Conservation (phyloP, 1,139 yeast genomes). For the Blastobotrys proliferans region DNA sequence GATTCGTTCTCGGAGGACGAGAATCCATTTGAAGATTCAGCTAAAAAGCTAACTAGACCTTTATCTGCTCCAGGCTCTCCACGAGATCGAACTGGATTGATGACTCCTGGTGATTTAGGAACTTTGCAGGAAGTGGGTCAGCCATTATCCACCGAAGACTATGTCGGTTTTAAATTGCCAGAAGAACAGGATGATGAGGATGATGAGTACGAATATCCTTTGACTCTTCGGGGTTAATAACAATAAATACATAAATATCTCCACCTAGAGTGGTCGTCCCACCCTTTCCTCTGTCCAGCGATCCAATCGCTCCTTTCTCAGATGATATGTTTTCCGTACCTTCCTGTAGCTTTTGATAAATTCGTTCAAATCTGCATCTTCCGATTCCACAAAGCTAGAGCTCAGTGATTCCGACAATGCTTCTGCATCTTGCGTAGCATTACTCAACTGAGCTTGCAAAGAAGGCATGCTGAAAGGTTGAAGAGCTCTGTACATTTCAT, state of each 20-base stretch:
- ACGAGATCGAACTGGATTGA: constrained; percentile 52
- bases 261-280: constrained; percentile 3
- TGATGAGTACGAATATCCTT: constrained; percentile 21
- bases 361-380: constrained; percentile 27
- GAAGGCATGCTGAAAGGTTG: constrained; percentile 36
- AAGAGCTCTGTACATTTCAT: constrained; percentile 41
- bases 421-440: constrained; percentile 34
- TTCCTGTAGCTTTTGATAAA: constrained; percentile 45
- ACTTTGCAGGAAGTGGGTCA: constrained; percentile 85
- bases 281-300: constrained; percentile 68
- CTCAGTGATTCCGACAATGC: constrained; percentile 34
- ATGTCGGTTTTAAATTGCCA: constrained; percentile 72
- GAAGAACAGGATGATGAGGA: constrained; percentile 48
- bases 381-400: constrained; percentile 27
- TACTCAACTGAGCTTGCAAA: constrained; percentile 31
- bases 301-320: constrained; percentile 53
- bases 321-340: constrained; percentile 49
- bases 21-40: constrained; percentile 37
- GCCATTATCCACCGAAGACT: constrained; percentile 72
- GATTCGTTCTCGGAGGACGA: constrained; percentile 54
- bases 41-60: constrained; percentile 81
- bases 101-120: constrained; percentile 99
- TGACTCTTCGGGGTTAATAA: constrained; percentile 17
- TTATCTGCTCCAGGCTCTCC: constrained; percentile 97
- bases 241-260: neutral